phyloP scores from a whole-genome alignment of 2,329 filamentous ascomycete species.

The Fusarium bactridioides region DNA sequence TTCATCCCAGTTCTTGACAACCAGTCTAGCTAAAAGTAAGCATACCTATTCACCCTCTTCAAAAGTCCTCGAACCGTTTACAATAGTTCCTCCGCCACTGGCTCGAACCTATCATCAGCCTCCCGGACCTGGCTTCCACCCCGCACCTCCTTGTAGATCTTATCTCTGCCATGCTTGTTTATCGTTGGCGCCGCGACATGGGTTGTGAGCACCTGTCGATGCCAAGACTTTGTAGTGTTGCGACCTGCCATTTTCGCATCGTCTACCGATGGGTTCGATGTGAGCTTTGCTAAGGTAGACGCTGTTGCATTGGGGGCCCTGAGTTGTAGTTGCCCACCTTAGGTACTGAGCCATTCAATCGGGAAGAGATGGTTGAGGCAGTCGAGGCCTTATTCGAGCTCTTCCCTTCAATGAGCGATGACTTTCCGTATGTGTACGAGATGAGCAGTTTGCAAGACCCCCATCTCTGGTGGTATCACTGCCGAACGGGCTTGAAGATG shows the following conservation, averaged over 20 bases:
- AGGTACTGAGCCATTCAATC: background rate
- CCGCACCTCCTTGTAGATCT: conserved; percentile 15
- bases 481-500: background rate
- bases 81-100: conserved; percentile 35
- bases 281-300: background rate
- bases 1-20: background rate
- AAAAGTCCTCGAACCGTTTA: background rate
- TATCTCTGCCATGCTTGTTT: conserved; percentile 12
- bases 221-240: conserved; percentile 29
- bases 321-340: background rate
- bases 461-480: conserved; percentile 16
- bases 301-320: background rate
- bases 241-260: conserved; percentile 37
- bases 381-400: background rate
- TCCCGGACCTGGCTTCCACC: conserved; percentile 9
- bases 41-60: background rate
- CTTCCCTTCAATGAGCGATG: background rate
- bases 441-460: background rate
- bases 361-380: conserved; percentile 1
- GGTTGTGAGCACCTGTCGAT: conserved; percentile 14
- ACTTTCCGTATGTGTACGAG: background rate
- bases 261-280: conserved; percentile 20
- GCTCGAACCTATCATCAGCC: conserved; percentile 24
- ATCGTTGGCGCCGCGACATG: conserved; percentile 19
- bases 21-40: conserved; percentile 1